phyloP scores from a whole-genome alignment of 441 rosid species.

The Breynia disticha region DNA sequence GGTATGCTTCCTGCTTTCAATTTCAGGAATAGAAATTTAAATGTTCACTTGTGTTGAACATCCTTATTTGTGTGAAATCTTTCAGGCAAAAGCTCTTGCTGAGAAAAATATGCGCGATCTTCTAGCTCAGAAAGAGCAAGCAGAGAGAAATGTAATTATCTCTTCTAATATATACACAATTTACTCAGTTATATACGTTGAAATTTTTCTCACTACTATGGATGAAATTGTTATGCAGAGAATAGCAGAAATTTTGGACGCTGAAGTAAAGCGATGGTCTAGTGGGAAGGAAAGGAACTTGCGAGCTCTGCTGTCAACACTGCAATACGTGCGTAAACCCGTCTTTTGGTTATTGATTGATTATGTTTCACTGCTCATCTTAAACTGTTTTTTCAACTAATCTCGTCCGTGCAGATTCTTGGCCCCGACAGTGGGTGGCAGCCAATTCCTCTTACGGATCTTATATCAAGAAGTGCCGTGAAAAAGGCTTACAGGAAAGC shows the following conservation, averaged over 20 bases:
- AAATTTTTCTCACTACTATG: slow-evolving; percentile 12
- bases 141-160: slow-evolving; percentile 73
- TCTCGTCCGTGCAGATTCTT: slow-evolving; percentile 51
- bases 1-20: slow-evolving; percentile 29
- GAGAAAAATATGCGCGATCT: slow-evolving; percentile 90
- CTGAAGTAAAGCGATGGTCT: slow-evolving; percentile 92
- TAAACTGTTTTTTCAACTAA: not conserved
- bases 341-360: not conserved
- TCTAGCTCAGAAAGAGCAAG: slow-evolving; percentile 80
- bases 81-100: slow-evolving; percentile 92
- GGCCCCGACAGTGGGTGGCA: slow-evolving; percentile 94
- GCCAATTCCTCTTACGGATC: slow-evolving; percentile 71
- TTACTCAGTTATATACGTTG: not conserved
- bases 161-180: slow-evolving; percentile 5
- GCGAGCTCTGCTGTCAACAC: slow-evolving; percentile 88
- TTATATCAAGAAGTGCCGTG: slow-evolving; percentile 58
- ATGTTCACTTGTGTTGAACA: slow-evolving; percentile 8
- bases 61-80: slow-evolving; percentile 13
- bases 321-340: slow-evolving; percentile 60
- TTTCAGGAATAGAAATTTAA: not conserved
- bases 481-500: slow-evolving; percentile 94
- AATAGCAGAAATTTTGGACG: slow-evolving; percentile 66
- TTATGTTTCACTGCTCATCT: not conserved
- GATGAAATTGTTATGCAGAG: slow-evolving; percentile 39
- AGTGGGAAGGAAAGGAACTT: slow-evolving; percentile 79